phyloP scores from a whole-genome alignment of 2,329 filamentous ascomycete species.

The Fusarium algeriense region DNA sequence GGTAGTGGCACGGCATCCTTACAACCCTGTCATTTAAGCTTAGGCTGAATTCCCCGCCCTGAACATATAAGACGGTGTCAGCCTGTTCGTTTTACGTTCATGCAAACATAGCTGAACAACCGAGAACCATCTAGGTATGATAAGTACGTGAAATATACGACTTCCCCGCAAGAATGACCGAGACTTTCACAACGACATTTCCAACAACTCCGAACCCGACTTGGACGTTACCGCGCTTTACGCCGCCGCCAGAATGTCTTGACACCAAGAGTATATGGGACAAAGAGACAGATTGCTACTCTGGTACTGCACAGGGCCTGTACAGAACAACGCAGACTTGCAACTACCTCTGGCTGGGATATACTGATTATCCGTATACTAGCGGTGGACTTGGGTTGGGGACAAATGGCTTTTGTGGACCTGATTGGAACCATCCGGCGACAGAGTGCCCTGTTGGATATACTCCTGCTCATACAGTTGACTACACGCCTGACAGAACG shows the following conservation, averaged over 20 bases:
- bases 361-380: neutral
- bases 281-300: neutral
- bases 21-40: neutral
- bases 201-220: neutral
- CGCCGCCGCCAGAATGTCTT: conserved; percentile 1
- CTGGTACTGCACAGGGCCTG: neutral
- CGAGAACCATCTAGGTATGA: neutral
- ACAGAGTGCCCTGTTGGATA: neutral
- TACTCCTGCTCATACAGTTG: neutral
- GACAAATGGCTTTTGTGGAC: neutral
- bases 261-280: conserved; percentile 3
- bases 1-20: neutral
- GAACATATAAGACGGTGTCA: neutral
- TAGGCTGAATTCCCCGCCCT: neutral
- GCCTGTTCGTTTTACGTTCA: fast-evolving
- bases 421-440: neutral
- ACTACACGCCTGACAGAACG: neutral
- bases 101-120: too few relatives aligned
- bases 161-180: neutral
- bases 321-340: neutral
- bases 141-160: neutral
- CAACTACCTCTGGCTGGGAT: neutral
- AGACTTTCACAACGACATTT: neutral
- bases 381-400: fast-evolving
- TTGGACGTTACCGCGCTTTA: neutral